Base-by-base conservation (phyloP, 2,329 filamentous ascomycete genomes). In the Lachnellula arida region DNA sequence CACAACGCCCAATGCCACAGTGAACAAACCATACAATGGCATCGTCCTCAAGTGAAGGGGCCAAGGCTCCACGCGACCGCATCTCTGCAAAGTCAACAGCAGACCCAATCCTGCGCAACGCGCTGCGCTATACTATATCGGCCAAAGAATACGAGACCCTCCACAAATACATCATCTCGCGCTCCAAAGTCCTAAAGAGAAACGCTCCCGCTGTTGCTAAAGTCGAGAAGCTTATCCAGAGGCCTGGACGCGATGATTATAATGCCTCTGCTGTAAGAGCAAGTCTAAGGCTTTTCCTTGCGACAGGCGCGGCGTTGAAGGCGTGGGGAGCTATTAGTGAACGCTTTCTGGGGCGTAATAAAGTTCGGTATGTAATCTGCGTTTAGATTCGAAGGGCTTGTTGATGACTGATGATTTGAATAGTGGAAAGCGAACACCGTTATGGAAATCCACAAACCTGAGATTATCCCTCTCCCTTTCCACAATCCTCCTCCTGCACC, bases 81-180 rank as follows among this genome's bases (percentile, higher is more conserved):
- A 40, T 66, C 44, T 67, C 67, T 3, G 66, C 67, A 9, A 68
- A 67, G 56, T 64, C 62, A 35, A 70, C 72, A 39, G 70, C 73
- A 57, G 88, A 93, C 63, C 87, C 89, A 5, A 80, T 95, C 60
- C 79, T 95, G 55, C 89, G 89, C 72, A 95, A 94, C 72, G 86
- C 90, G 44, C 79, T 97, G 57, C 87, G 91, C 63, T 92, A 96
- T 73, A 94, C 89, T 56, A 91, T 92, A 69, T 87, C 85, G 6
- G 85, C 90, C 43, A 85, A 87, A 71, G 92, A 97, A 72, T 97
- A 97, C 73, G 86, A 89, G 63, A 76, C 87, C 1, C 81, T 97
- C 17, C 91, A 96, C 72, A 86, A 87, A 67, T 91, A 92, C 68
- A 81, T 96, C 52, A 79, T 94, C 50, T 91, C 89, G 58, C 84